These are phyloP conservation scores for Ganoderma lucidum DNA, from an alignment of 1,284 basidiomycete genomes.

Conservation along the genomic window DNA sequence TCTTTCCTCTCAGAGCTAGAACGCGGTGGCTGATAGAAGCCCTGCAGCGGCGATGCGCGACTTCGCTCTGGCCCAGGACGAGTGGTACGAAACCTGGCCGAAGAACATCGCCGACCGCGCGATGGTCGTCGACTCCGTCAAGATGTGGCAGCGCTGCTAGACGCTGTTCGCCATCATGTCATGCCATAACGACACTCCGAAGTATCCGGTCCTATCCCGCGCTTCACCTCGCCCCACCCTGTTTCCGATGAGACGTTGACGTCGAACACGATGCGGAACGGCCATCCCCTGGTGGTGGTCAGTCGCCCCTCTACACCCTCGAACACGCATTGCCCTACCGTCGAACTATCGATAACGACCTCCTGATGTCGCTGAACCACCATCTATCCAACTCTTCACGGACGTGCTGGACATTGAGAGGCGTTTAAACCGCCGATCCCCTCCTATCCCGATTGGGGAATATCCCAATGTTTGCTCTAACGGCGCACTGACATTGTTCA, in stretches of 20 bases:
- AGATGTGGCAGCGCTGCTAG: conserved; percentile 76
- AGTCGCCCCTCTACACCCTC: conserved; percentile 3
- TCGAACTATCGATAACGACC: conserved; percentile 5
- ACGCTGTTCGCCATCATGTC: conserved; percentile 2
- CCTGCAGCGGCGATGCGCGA: conserved; percentile 64
- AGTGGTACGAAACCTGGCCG: conserved; percentile 81
- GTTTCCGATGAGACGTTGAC: conserved; percentile 5
- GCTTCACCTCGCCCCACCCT: neutral
- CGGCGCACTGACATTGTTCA: neutral
- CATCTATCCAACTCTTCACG: conserved; percentile 1
- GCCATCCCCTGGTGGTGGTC: neutral
- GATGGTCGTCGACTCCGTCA: conserved; percentile 79
- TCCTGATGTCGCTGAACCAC: neutral
- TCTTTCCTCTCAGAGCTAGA: neutral
- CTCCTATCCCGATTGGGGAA: neutral
- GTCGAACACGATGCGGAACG: neutral
- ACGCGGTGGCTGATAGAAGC: conserved; percentile 19
- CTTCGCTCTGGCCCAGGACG: conserved; percentile 67
- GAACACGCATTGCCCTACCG: neutral
- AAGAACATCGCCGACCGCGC: conserved; percentile 65
- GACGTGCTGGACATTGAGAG: neutral
- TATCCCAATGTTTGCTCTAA: neutral
- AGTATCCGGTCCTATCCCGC: neutral
- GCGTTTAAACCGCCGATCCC: neutral
- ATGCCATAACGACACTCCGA: conserved; percentile 3